These are phyloP conservation scores for Verticillium zaregamsianum DNA, from an alignment of 2,329 filamentous ascomycete genomes.

Conservation along the genomic window DNA sequence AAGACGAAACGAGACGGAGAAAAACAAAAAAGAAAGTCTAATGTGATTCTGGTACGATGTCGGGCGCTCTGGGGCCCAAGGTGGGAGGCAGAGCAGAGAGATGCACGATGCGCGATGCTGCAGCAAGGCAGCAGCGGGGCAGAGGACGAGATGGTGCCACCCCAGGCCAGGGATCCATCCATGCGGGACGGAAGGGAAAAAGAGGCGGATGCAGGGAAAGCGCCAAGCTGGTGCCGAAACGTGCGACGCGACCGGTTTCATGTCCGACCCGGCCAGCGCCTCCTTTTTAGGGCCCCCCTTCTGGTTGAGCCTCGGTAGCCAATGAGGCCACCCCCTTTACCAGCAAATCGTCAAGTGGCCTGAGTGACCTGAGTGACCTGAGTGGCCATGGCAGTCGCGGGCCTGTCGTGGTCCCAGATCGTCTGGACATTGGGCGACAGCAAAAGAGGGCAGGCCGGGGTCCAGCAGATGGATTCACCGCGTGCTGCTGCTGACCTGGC, in stretches of 20 bases:
- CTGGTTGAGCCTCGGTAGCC: neutral
- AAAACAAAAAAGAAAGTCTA: too few species aligned
- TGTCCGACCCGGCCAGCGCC: constrained; percentile 1
- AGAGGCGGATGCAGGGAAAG: constrained; percentile 2
- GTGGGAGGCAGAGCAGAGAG: too few species aligned
- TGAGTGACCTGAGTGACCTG: neutral
- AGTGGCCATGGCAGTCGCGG: neutral
- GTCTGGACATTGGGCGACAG: neutral
- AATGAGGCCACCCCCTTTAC: neutral
- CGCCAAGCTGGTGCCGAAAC: constrained; percentile 10
- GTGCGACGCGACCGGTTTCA: constrained; percentile 14
- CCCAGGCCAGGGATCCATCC: neutral
- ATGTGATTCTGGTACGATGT: too few species aligned
- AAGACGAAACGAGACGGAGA: too few species aligned
- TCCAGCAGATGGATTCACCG: neutral
- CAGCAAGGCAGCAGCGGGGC: too few species aligned
- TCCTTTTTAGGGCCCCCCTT: neutral
- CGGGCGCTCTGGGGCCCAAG: too few species aligned
- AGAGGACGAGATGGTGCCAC: too few species aligned
- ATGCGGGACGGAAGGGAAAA: neutral
- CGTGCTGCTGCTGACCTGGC: neutral
- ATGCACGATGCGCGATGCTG: too few species aligned
- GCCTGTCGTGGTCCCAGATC: neutral
- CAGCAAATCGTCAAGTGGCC: neutral
- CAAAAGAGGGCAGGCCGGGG: neutral